A percentile compares a stretch with the other conserved stretches of the same genome.
phyloP scores from a whole-genome alignment of 768 basidiomycete genomes.

The Kwoniella botswanensis region DNA sequence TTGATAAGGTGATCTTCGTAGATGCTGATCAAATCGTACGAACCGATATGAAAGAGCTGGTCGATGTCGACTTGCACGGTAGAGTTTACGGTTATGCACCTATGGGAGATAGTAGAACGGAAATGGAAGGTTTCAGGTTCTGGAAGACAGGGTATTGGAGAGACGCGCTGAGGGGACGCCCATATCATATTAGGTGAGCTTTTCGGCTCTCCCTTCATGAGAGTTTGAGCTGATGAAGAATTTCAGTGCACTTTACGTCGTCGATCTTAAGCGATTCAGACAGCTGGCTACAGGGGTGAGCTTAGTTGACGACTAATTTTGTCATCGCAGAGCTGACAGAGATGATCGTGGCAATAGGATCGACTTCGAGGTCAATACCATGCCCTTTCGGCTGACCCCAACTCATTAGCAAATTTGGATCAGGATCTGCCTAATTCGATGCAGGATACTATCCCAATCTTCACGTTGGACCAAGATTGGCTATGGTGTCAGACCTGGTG shows the following conservation, averaged over 20 bases:
- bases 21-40: constrained; percentile 88
- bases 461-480: constrained; percentile 90
- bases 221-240: neutral
- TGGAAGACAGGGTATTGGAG: constrained; percentile 90
- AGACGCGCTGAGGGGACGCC: constrained; percentile 77
- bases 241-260: constrained; percentile 86
- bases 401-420: constrained; percentile 90
- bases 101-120: constrained; percentile 92
- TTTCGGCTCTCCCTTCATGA: too few species aligned
- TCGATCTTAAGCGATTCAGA: constrained; percentile 93
- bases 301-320: neutral
- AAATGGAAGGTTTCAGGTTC: constrained; percentile 98
- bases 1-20: constrained; percentile 98
- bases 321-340: constrained; percentile 26
- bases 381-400: constrained; percentile 87
- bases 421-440: constrained; percentile 98
- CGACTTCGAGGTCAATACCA: constrained; percentile 77
- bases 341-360: constrained; percentile 34
- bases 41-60: constrained; percentile 90
- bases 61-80: constrained; percentile 89
- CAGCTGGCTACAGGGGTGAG: constrained; percentile 59
- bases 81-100: constrained; percentile 96
- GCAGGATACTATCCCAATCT: constrained; percentile 88
- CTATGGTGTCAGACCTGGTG: constrained; percentile 99
- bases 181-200: constrained; percentile 91